phyloP scores from a whole-genome alignment of 495 filamentous ascomycete species.

The Aspergillus indologenus region DNA sequence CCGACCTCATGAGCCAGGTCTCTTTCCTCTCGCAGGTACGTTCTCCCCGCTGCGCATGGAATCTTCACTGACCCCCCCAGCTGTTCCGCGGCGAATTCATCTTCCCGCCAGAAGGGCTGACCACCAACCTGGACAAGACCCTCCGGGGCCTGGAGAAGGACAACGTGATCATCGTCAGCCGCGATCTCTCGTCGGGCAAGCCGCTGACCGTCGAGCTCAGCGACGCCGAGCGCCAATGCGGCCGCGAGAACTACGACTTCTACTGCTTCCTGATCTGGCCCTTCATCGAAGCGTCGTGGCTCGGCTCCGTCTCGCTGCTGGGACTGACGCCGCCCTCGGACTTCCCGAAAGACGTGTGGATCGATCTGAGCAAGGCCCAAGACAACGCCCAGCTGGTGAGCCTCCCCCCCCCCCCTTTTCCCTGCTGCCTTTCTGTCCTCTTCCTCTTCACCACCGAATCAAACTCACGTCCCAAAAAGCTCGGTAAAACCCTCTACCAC shows the following conservation, averaged over 20 bases:
- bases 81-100: slow-evolving; percentile 97
- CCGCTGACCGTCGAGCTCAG: slow-evolving; percentile 71
- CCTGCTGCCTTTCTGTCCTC: too few relatives aligned
- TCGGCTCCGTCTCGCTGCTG: slow-evolving; percentile 81
- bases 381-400: slow-evolving; percentile 77
- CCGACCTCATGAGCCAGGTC: slow-evolving; percentile 69
- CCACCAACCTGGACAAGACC: slow-evolving; percentile 74
- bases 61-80: slow-evolving; percentile 33
- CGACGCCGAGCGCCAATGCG: slow-evolving; percentile 67
- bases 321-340: slow-evolving; percentile 72
- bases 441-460: too few relatives aligned
- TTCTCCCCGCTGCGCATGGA: neutral
- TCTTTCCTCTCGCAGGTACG: slow-evolving; percentile 74
- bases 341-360: slow-evolving; percentile 64
- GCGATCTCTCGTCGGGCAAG: slow-evolving; percentile 45
- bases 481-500: slow-evolving; percentile 96
- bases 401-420: slow-evolving; percentile 4
- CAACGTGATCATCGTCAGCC: slow-evolving; percentile 68
- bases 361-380: slow-evolving; percentile 73
- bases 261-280: slow-evolving; percentile 99
- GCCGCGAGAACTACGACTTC: slow-evolving; percentile 93
- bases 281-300: slow-evolving; percentile 90
- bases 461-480: slow-evolving; percentile 44
- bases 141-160: slow-evolving; percentile 74
- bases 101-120: slow-evolving; percentile 82